Evolutionary conservation across 2,329 filamentous ascomycete genomes (phyloP).

Genomic region (Sporothrix brasiliensis): DNA sequence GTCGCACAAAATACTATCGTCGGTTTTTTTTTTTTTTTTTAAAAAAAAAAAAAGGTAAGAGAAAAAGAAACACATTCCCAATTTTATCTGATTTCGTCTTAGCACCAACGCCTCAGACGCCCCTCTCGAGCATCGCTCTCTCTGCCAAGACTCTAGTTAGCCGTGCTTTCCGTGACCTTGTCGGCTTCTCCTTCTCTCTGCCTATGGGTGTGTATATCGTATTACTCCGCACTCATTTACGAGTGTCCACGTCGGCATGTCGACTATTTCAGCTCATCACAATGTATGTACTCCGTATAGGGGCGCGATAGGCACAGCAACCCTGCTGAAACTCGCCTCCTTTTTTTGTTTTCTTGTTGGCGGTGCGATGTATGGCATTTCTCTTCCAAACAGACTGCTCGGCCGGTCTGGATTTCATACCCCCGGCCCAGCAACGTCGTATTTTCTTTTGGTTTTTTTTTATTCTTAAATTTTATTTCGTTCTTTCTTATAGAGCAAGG

Average conservation of each 20-base stretch:
- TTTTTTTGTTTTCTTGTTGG: background rate
- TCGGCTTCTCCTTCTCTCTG: background rate
- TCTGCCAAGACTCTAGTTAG: background rate
- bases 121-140: background rate
- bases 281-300: constrained; percentile 3
- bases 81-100: background rate
- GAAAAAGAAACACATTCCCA: too few species aligned
- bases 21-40: background rate
- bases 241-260: background rate
- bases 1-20: background rate
- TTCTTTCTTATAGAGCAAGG: background rate
- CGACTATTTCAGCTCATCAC: constrained; percentile 12
- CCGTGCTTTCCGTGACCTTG: background rate
- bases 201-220: background rate
- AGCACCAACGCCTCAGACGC: too few species aligned
- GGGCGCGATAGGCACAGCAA: background rate
- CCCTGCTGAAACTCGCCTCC: constrained; percentile 19
- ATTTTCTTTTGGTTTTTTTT: background rate
- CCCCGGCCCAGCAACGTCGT: background rate
- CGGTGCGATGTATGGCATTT: background rate
- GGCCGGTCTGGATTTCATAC: background rate
- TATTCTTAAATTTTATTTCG: background rate
- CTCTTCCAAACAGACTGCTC: background rate
- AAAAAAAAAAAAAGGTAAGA: too few species aligned
- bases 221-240: constrained; percentile 5